A percentile compares a stretch with the other conserved stretches of the same genome.
Evolutionary conservation across 208 protist genomes (phyloP).

Genomic region (Wallacemonas sp.): DNA sequence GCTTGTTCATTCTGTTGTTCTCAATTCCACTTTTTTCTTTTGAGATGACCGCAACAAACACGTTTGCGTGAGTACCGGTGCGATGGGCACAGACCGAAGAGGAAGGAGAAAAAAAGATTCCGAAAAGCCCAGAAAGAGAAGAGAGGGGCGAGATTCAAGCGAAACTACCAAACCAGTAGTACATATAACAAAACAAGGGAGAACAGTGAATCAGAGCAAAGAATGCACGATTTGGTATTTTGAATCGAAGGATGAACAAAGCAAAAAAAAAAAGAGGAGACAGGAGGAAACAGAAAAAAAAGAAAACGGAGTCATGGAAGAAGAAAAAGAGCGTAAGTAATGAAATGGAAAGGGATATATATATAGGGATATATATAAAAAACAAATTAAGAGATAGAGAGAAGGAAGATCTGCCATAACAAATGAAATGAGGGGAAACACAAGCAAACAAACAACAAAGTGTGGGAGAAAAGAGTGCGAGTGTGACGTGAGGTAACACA

Average conservation of each 20-base stretch:
- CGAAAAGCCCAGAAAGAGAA: too few species aligned
- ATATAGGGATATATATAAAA: slow-evolving; percentile 10
- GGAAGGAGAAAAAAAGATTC: too few species aligned
- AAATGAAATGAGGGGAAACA: too few species aligned
- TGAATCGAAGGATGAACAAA: slow-evolving; percentile 1
- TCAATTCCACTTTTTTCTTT: too few species aligned
- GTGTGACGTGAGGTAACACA: too few species aligned
- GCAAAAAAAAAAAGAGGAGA: slow-evolving; percentile 16
- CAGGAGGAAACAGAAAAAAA: slow-evolving; percentile 17
- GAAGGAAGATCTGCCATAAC: slow-evolving; percentile 8
- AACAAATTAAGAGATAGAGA: slow-evolving; percentile 1
- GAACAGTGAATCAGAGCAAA: too few species aligned
- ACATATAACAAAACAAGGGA: slow-evolving; percentile 7
- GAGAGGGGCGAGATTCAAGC: neutral
- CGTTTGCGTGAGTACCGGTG: too few species aligned
- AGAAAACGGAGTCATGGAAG: slow-evolving; percentile 10
- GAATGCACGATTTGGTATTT: too few species aligned
- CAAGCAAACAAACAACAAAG: neutral
- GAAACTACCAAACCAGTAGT: slow-evolving; percentile 12
- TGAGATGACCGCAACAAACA: too few species aligned
- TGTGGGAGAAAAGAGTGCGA: neutral
- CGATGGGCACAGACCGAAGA: too few species aligned
- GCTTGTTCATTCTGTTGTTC: too few species aligned
- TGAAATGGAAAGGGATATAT: slow-evolving; percentile 1
- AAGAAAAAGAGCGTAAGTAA: slow-evolving; percentile 14